These are phyloP conservation scores for Epichloe festucae DNA, from an alignment of 2,329 filamentous ascomycete genomes.

Conservation along the genomic window DNA sequence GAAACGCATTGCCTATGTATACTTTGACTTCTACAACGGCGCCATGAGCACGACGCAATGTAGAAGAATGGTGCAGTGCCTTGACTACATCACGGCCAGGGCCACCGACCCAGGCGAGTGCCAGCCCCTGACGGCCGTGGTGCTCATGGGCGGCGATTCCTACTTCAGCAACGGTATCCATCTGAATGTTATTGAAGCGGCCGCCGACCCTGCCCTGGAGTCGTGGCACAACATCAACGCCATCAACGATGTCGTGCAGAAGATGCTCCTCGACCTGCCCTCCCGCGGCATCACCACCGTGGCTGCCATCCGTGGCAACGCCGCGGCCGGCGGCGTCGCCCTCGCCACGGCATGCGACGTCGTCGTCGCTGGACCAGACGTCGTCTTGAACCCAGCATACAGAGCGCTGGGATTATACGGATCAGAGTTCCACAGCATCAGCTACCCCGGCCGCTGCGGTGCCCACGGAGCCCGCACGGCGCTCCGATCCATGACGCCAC, in stretches of 20 bases:
- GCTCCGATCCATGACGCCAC: constrained; percentile 24
- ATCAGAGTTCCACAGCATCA: constrained; percentile 29
- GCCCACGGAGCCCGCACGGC: constrained; percentile 16
- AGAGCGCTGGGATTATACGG: constrained; percentile 23
- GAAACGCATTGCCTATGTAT: constrained; percentile 22
- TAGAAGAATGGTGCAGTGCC: constrained; percentile 20
- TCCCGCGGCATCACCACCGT: constrained; percentile 22
- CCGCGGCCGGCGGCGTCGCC: constrained; percentile 29
- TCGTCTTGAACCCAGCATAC: constrained; percentile 29
- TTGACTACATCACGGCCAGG: constrained; percentile 21
- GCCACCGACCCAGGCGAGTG: constrained; percentile 6
- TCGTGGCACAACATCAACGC: constrained; percentile 32
- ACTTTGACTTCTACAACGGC: constrained; percentile 31
- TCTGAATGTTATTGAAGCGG: constrained; percentile 29
- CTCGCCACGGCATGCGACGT: constrained; percentile 24
- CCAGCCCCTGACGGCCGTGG: constrained; percentile 20
- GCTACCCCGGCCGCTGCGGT: constrained; percentile 26
- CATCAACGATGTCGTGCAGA: constrained; percentile 27
- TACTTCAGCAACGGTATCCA: constrained; percentile 32
- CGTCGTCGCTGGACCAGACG: constrained; percentile 23
- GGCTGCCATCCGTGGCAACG: constrained; percentile 27
- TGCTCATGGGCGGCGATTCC: constrained; percentile 23
- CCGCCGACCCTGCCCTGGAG: constrained; percentile 22
- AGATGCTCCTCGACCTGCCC: constrained; percentile 25
- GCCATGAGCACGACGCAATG: constrained; percentile 29